These are phyloP conservation scores for Salix arbutifolia DNA, from an alignment of 345 rosid genomes.

Conservation along the genomic window DNA sequence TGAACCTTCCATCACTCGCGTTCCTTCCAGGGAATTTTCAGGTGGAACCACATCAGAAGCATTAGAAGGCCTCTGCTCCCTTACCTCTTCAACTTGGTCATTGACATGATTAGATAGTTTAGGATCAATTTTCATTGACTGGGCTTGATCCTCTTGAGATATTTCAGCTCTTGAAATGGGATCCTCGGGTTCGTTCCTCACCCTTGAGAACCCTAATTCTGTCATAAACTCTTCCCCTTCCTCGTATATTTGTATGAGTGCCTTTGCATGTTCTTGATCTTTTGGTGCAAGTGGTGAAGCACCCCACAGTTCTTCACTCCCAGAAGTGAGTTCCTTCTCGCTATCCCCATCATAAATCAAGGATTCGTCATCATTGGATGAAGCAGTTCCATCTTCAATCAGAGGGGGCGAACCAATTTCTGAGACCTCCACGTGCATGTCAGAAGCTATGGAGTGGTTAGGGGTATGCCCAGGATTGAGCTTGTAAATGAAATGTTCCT, in stretches of 20 bases:
- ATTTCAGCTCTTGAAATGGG: conserved; percentile 13
- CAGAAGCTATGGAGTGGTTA: conserved; percentile 72
- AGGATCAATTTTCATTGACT: conserved; percentile 6
- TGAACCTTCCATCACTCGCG: conserved; percentile 2
- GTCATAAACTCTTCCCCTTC: conserved; percentile 10
- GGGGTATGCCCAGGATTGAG: conserved; percentile 45
- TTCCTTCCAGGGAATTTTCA: conserved; percentile 5
- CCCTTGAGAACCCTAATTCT: conserved; percentile 8
- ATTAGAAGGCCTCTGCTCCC: not conserved
- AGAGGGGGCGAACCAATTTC: conserved; percentile 71
- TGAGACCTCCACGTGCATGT: conserved; percentile 91
- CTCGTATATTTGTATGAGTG: conserved; percentile 16
- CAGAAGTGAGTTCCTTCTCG: conserved; percentile 36
- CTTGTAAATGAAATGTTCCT: conserved; percentile 38
- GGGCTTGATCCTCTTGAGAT: conserved; percentile 10
- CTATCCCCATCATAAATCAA: conserved; percentile 46
- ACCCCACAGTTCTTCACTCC: conserved; percentile 49
- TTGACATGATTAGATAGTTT: conserved; percentile 12
- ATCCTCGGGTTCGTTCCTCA: conserved; percentile 14
- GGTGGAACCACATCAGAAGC: conserved; percentile 8
- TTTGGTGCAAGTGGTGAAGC: conserved; percentile 30
- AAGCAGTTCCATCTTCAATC: conserved; percentile 48
- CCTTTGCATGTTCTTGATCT: conserved; percentile 24
- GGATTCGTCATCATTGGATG: conserved; percentile 55
- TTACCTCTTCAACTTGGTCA: not conserved